Conservation (phyloP, 2,329 filamentous ascomycete genomes). For the Neoscytalidium dimidiatum region DNA sequence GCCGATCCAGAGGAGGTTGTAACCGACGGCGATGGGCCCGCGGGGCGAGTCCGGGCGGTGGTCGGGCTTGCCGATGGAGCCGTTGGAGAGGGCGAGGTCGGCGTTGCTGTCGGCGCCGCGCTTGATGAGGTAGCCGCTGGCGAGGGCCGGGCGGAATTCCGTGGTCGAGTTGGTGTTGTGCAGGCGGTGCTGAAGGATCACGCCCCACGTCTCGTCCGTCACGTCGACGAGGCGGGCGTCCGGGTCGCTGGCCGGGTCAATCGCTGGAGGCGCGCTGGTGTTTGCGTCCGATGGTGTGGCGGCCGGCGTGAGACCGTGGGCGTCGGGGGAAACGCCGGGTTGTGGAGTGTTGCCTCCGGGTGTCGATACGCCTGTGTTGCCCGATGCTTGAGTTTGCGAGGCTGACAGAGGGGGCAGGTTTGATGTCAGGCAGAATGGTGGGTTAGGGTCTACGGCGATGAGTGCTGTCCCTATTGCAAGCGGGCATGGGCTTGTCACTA, state of each 20-base stretch:
- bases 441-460: slow-evolving; percentile 65
- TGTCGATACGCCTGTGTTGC: slow-evolving; percentile 11
- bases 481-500: slow-evolving; percentile 39
- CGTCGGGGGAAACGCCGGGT: slow-evolving; percentile 36
- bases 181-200: slow-evolving; percentile 65
- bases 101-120: slow-evolving; percentile 32
- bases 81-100: background rate
- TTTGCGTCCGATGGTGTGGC: slow-evolving; percentile 62
- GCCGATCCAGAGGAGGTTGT: slow-evolving; percentile 49
- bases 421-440: slow-evolving; percentile 64
- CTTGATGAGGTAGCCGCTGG: slow-evolving; percentile 47
- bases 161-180: slow-evolving; percentile 38
- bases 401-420: slow-evolving; percentile 29
- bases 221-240: slow-evolving; percentile 72
- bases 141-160: slow-evolving; percentile 39
- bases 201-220: slow-evolving; percentile 75
- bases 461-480: slow-evolving; percentile 51
- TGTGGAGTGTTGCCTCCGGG: slow-evolving; percentile 36
- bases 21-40: slow-evolving; percentile 39
- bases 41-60: slow-evolving; percentile 27
- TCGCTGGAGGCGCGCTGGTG: slow-evolving; percentile 38
- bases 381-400: slow-evolving; percentile 20
- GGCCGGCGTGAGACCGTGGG: slow-evolving; percentile 59
- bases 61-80: background rate
- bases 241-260: slow-evolving; percentile 52